These are phyloP conservation scores for Penicillium sp. DNA, from an alignment of 2,329 filamentous ascomycete genomes.

Conservation along the genomic window DNA sequence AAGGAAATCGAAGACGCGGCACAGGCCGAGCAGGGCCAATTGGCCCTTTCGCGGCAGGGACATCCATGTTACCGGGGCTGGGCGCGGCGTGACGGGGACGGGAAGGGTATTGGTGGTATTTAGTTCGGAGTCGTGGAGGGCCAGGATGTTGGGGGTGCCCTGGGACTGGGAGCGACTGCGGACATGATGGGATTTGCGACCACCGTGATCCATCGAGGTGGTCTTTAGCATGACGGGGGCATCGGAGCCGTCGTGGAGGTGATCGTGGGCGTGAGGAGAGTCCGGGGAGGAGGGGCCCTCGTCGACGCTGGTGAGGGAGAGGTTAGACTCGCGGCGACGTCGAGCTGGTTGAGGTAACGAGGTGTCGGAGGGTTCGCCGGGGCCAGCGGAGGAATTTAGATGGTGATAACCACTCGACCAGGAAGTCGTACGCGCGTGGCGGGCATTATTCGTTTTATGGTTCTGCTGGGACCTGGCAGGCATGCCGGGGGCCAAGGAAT, in stretches of 20 bases:
- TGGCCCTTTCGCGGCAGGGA: conserved; percentile 42
- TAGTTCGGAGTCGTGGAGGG: conserved; percentile 23
- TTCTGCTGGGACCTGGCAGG: conserved; percentile 18
- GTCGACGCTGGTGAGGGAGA: conserved; percentile 34
- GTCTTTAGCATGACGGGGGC: conserved; percentile 32
- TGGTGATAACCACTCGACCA: conserved; percentile 37
- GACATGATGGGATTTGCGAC: conserved; percentile 24
- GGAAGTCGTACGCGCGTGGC: conserved; percentile 38
- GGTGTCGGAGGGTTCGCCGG: conserved; percentile 29
- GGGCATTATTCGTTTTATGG: conserved; percentile 36
- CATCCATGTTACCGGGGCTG: conserved; percentile 42
- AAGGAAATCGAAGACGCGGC: conserved; percentile 45
- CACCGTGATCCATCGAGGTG: conserved; percentile 34
- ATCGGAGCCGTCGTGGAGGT: conserved; percentile 17
- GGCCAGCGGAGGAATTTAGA: conserved; percentile 15
- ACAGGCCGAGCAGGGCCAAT: conserved; percentile 39
- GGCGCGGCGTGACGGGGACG: conserved; percentile 13
- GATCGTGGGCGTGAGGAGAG: conserved; percentile 8
- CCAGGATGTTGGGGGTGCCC: conserved; percentile 16
- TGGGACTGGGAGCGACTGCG: conserved; percentile 36
- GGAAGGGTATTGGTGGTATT: conserved; percentile 9
- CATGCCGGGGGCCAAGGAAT: conserved; percentile 30
- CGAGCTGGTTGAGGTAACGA: conserved; percentile 23
- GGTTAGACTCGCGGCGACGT: conserved; percentile 36
- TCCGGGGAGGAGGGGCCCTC: conserved; percentile 29